Conservation (phyloP, 441 rosid species). For the Populus tomentosa region DNA sequence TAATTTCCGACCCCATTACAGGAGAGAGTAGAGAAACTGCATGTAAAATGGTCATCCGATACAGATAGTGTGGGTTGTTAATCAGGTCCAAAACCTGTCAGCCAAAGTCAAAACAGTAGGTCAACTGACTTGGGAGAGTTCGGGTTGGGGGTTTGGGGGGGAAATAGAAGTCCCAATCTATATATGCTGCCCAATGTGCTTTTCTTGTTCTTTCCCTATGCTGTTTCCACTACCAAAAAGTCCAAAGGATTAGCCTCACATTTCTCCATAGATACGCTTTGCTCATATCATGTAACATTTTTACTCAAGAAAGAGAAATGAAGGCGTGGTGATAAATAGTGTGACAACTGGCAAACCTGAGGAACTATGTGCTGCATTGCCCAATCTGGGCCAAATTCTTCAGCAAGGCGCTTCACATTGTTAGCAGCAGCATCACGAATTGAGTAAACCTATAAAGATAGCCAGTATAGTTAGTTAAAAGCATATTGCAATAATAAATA, state of each 20-base stretch:
- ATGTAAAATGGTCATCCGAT: conserved; percentile 85
- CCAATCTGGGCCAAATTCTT: conserved; percentile 99
- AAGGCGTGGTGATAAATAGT: background rate
- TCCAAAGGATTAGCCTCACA: background rate
- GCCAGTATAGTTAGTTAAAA: conserved; percentile 7
- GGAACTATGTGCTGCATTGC: conserved; percentile 99
- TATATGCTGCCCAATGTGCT: too few relatives aligned
- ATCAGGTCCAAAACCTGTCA: conserved; percentile 80
- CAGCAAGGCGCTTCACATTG: conserved; percentile 93
- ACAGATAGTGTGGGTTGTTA: conserved; percentile 81
- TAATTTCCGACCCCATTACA: conserved; percentile 86
- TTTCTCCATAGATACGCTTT: background rate
- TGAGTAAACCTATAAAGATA: conserved; percentile 62
- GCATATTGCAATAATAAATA: background rate
- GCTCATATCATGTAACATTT: background rate
- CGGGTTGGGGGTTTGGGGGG: background rate
- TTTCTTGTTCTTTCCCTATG: background rate
- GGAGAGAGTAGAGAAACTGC: conserved; percentile 89
- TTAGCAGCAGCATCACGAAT: conserved; percentile 99
- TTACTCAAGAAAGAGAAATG: too few relatives aligned
- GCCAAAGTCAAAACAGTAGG: conserved; percentile 4
- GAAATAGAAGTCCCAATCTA: too few relatives aligned
- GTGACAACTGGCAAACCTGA: conserved; percentile 43
- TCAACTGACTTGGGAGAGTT: background rate
- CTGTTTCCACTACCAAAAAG: background rate